Percentiles rank a stretch among this genome's conserved stretches.
Evolutionary conservation across 768 basidiomycete species (phyloP).

Genomic region (Galerina sulciceps): DNA sequence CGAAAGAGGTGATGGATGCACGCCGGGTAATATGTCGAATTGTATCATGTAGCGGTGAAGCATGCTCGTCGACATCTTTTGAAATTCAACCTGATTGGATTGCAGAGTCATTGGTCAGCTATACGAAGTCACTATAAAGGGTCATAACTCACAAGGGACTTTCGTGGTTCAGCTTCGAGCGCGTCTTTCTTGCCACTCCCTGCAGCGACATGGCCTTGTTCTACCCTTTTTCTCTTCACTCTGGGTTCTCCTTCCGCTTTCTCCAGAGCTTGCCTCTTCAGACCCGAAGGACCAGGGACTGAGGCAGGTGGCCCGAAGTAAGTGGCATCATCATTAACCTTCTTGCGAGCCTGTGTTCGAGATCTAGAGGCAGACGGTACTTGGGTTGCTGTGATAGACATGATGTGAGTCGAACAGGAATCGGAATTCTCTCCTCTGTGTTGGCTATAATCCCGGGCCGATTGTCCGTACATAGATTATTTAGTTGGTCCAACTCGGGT

Average conservation of each 20-base stretch:
- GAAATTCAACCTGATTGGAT: constrained; percentile 69
- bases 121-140: background rate
- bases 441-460: no score
- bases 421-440: no score
- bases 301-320: constrained; percentile 63
- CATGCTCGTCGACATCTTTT: constrained; percentile 63
- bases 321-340: constrained; percentile 69
- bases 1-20: constrained; percentile 72
- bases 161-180: constrained; percentile 41
- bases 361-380: constrained; percentile 56
- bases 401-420: constrained; percentile 20
- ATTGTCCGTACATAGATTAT: no score
- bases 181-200: constrained; percentile 36
- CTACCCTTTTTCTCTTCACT: constrained; percentile 73
- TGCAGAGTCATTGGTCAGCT: background rate
- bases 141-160: constrained; percentile 43
- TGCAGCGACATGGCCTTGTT: constrained; percentile 35
- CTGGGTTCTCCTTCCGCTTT: constrained; percentile 76
- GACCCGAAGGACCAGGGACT: constrained; percentile 42
- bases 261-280: constrained; percentile 70
- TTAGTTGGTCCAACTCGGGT: no score
- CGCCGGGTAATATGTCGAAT: constrained; percentile 70
- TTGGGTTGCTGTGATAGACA: constrained; percentile 37
- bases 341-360: constrained; percentile 65
- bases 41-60: constrained; percentile 76